Base-by-base conservation (phyloP, 106 monocot genomes). In the Hemerocallis citrina region DNA sequence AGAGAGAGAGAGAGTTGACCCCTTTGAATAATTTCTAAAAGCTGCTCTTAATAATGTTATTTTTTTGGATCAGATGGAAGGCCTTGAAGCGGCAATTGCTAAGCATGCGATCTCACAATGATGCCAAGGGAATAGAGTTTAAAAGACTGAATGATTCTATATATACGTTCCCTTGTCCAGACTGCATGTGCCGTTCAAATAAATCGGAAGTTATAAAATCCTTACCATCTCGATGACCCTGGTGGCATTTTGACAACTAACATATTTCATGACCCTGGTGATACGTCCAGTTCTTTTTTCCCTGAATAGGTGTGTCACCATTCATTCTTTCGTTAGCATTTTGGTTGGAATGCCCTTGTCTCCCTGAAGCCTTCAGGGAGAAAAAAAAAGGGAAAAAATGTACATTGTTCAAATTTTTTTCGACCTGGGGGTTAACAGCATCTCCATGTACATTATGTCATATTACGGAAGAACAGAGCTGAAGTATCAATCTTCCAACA, bases 281-380 rank as follows among this genome's bases (percentile, higher is more conserved):
- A 38, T 38, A 6, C 11, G 37, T 11, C 37, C 11, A 11, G 37
- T 38, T 38, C 11, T 38, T 38, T n/a, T n/a, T n/a, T n/a, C n/a
- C n/a, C n/a, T n/a, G n/a, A n/a, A 6, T 38, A 11, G 37, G 37
- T 38, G 37, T 11, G 11, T 38, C 37, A 38, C 11, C 30, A 32
- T 50, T 51, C 57, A 73, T 88, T 87, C 68, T 81, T 78, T 82
- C n/a, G 51, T 46, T 67, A 29, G 57, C 68, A 30, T n/a, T 75
- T 44, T 52, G 66, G 62, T 37, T 28, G 46, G 55, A 36, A 30
- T 59, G 58, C 57, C 30, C 38, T 62, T 68, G n/a, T n/a, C n/a
- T n/a, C n/a, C n/a, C 31, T 33, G 15, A n/a, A 50, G 7, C 29
- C 56, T 52, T 59, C 68, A 31, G 52, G n/a, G n/a, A n/a, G n/a